Percentiles rank a stretch among this genome's conserved stretches.
Conservation (phyloP, 306 rosid genomes). For the Fagus crenata region DNA sequence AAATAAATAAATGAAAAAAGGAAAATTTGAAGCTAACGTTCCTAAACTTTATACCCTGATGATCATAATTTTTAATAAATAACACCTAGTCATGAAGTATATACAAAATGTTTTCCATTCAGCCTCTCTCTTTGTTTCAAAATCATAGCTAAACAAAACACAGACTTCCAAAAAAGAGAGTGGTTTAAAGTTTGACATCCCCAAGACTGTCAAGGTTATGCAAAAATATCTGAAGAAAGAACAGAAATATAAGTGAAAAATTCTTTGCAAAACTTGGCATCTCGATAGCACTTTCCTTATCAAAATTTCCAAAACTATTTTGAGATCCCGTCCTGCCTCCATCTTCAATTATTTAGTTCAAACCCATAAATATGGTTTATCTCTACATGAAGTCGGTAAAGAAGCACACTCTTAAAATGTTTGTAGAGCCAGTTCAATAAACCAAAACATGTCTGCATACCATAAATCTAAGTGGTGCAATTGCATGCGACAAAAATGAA, state of each 20-base stretch:
- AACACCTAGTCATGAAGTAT: not conserved
- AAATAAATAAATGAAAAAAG: not conserved
- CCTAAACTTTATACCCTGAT: conserved; percentile 16
- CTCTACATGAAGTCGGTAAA: not conserved
- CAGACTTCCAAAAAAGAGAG: not conserved
- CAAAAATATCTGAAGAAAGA: no score
- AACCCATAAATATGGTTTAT: not conserved
- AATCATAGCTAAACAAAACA: not conserved
- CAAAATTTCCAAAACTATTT: not conserved
- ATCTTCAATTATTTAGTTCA: not conserved
- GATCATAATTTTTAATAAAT: conserved; percentile 4
- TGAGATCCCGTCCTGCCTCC: not conserved
- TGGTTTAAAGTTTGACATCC: not conserved
- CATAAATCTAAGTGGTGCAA: not conserved
- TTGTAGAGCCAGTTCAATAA: not conserved
- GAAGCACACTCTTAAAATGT: not conserved
- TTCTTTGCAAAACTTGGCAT: not conserved
- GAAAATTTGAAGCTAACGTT: conserved; percentile 7
- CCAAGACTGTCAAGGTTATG: not conserved
- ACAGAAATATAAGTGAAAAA: no score
- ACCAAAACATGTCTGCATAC: not conserved
- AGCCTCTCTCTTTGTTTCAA: conserved; percentile 13
- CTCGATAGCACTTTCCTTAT: not conserved
- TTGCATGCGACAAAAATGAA: not conserved
- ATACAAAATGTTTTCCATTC: conserved; percentile 13